phyloP scores from a whole-genome alignment of 2,329 filamentous ascomycete genomes.

The Colletotrichum paranaense region DNA sequence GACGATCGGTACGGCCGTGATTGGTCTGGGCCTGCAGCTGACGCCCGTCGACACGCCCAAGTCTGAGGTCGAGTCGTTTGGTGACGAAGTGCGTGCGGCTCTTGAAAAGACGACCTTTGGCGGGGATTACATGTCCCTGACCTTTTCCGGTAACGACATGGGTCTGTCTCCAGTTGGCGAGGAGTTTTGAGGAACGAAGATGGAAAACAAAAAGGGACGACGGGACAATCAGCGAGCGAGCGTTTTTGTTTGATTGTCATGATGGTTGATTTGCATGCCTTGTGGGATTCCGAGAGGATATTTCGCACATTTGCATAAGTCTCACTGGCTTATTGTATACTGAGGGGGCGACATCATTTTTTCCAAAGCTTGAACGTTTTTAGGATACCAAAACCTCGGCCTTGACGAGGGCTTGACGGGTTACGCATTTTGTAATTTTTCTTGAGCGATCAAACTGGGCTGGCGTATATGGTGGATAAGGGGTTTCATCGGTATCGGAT shows the following conservation, averaged over 20 bases:
- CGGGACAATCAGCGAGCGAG: constrained; percentile 24
- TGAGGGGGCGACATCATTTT: background rate
- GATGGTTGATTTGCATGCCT: constrained; percentile 7
- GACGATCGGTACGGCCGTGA: constrained; percentile 51
- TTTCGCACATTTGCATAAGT: constrained; percentile 24
- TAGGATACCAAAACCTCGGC: constrained; percentile 31
- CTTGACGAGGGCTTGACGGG: constrained; percentile 19
- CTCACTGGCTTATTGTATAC: background rate
- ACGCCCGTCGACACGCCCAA: constrained; percentile 53
- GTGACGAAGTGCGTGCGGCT: constrained; percentile 25
- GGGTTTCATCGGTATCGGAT: background rate
- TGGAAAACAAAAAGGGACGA: background rate
- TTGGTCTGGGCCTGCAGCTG: constrained; percentile 52
- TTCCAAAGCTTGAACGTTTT: constrained; percentile 8
- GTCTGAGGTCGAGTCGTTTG: constrained; percentile 29
- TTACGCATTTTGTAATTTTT: constrained; percentile 31
- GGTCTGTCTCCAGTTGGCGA: constrained; percentile 31
- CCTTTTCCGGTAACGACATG: constrained; percentile 13
- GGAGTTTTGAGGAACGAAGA: constrained; percentile 15
- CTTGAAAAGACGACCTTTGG: constrained; percentile 18
- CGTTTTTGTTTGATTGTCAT: constrained; percentile 21
- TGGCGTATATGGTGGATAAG: constrained; percentile 14
- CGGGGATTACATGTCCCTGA: constrained; percentile 31
- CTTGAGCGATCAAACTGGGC: constrained; percentile 2
- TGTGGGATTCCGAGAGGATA: background rate